phyloP scores from a whole-genome alignment of 176 grass and related monocot genomes.

The Triticum urartu region DNA sequence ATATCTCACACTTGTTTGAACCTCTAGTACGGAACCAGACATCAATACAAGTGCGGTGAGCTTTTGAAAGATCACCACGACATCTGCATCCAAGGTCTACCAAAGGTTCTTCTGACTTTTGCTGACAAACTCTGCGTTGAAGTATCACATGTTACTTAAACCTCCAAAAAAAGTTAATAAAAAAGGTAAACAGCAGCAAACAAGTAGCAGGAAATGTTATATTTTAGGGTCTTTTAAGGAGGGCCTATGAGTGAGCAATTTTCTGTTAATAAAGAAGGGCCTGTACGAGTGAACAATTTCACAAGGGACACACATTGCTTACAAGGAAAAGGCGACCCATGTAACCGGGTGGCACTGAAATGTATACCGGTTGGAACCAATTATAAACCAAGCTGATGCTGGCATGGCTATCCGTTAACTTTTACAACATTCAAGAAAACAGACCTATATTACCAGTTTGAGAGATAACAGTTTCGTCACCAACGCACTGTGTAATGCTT shows the following conservation, averaged over 20 bases:
- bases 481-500: slow-evolving; percentile 4
- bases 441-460: not conserved
- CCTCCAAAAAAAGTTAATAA: not conserved
- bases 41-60: slow-evolving; percentile 84
- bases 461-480: not conserved
- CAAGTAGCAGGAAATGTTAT: not conserved
- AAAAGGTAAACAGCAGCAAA: not conserved
- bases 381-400: not conserved
- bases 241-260: not conserved
- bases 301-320: not conserved
- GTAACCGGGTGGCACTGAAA: not conserved
- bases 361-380: not conserved
- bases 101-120: slow-evolving; percentile 87
- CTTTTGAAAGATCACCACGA: slow-evolving; percentile 90
- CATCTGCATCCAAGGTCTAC: slow-evolving; percentile 95
- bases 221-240: not conserved
- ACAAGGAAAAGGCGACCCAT: not conserved
- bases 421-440: not conserved
- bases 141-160: slow-evolving; percentile 13
- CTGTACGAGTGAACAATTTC: not conserved
- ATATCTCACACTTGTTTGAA: slow-evolving; percentile 98
- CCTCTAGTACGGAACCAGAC: slow-evolving; percentile 96
- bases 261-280: not conserved
- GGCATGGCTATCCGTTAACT: not conserved
- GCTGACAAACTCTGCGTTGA: slow-evolving; percentile 77